Percentiles rank a stretch among this genome's conserved stretches.
Evolutionary conservation across 2,329 filamentous ascomycete genomes (phyloP).

Genomic region (Salinomyces thailandicus): DNA sequence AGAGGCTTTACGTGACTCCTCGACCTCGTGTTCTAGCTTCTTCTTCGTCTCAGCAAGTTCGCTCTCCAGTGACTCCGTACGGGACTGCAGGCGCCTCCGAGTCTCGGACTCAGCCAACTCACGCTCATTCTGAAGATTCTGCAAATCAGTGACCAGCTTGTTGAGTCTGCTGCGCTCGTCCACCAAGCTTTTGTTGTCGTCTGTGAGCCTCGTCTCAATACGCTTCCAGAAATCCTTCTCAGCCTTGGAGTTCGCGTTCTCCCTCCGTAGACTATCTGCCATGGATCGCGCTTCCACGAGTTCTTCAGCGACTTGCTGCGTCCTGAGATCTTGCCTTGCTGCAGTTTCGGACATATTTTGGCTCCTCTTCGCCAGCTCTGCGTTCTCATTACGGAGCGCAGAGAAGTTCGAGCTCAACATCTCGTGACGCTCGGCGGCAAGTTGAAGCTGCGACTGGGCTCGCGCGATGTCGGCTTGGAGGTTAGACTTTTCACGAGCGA

Average conservation of each 20-base stretch:
- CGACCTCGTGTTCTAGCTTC: conserved; percentile 70
- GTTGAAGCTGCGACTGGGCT: conserved; percentile 66
- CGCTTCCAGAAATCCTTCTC: conserved; percentile 93
- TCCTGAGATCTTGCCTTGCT: conserved; percentile 80
- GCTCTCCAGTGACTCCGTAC: conserved; percentile 66
- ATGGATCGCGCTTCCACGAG: conserved; percentile 75
- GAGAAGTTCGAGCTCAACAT: conserved; percentile 83
- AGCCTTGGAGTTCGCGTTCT: conserved; percentile 84
- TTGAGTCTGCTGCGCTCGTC: conserved; percentile 81
- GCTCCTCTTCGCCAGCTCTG: conserved; percentile 73
- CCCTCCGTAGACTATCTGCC: conserved; percentile 77
- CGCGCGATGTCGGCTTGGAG: conserved; percentile 75
- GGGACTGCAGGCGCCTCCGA: conserved; percentile 66
- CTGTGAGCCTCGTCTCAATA: conserved; percentile 76
- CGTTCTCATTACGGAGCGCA: conserved; percentile 74
- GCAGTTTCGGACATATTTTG: conserved; percentile 68
- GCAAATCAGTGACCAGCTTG: conserved; percentile 69
- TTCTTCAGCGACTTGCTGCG: conserved; percentile 87
- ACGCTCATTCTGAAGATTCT: conserved; percentile 84
- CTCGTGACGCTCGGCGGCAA: conserved; percentile 74
- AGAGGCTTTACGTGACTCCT: conserved; percentile 73
- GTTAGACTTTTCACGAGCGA: conserved; percentile 71
- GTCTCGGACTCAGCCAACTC: conserved; percentile 74
- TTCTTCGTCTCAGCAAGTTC: conserved; percentile 71
- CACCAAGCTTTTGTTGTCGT: conserved; percentile 74